Conservation (phyloP, 202 grass and related monocot genomes). For the Setaria viridis region DNA sequence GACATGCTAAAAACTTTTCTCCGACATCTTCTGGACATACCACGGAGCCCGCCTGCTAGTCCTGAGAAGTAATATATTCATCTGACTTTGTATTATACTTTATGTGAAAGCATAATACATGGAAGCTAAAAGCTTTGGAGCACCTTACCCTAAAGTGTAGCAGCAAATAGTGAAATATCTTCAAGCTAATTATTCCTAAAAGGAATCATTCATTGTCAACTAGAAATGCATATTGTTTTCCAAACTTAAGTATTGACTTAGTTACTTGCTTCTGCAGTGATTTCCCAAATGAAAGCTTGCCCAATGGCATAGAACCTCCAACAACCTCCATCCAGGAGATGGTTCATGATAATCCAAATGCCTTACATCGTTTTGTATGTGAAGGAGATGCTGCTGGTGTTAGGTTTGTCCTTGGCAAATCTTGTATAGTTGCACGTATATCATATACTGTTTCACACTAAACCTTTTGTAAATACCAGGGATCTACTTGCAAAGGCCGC, state of each 20-base stretch:
- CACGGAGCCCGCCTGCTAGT: constrained; percentile 84
- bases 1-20: constrained; percentile 98
- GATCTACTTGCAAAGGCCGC: constrained; percentile 78
- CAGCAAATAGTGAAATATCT: constrained; percentile 25
- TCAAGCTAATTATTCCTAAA: constrained; percentile 6
- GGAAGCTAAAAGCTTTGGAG: constrained; percentile 30
- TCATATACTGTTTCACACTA: constrained; percentile 15
- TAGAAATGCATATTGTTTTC: constrained; percentile 24
- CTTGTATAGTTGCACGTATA: constrained; percentile 23
- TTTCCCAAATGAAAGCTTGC: constrained; percentile 61
- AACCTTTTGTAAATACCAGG: constrained; percentile 55
- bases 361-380: constrained; percentile 85
- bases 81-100: constrained; percentile 36
- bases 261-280: constrained; percentile 67
- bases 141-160: constrained; percentile 35
- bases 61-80: constrained; percentile 83
- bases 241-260: constrained; percentile 17
- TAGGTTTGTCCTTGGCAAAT: constrained; percentile 56
- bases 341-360: constrained; percentile 83
- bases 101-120: constrained; percentile 25
- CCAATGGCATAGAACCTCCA: constrained; percentile 67
- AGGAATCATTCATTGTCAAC: constrained; percentile 19
- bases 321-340: constrained; percentile 72
- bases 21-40: constrained; percentile 92
- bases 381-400: constrained; percentile 82